Base-by-base conservation (phyloP, 2,329 filamentous ascomycete genomes). In the Thielaviopsis musarum region DNA sequence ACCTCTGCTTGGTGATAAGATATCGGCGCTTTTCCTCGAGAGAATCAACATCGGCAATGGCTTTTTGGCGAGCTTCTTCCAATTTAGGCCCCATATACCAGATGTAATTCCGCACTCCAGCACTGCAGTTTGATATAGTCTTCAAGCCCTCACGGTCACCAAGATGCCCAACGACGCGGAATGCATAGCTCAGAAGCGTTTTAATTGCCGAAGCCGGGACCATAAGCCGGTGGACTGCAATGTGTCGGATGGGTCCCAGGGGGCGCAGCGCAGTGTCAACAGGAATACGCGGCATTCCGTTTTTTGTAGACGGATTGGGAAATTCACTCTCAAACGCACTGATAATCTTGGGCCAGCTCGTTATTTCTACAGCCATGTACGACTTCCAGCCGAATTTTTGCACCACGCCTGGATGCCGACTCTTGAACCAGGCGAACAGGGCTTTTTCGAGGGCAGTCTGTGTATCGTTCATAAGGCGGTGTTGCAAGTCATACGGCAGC, bases 221-320 rank as follows among this genome's bases (percentile, higher is more conserved):
- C 3, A 54, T 53, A 38, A 59, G 52, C 15, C 60, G 41, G 22
- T 61, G 60, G 10, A 61, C 60, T 9, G 60, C 54, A 41, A 61
- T 61, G 21, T 61, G 57, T 10, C 60, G 60, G 9, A 61, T 55
- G 15, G 60, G 54, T 5, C 21, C 41, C 17, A 61, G 51, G 7
- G 60, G 57, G 3, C 49, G 45, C 6, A 61, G 38, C 1, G 56
- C 60, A 34, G 34, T 12, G 26, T 53, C 30, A 9, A 54, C 56
- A 12, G 57, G 48, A n/a, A 61, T 55, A 13, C 21, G 6, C 9
- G 19, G 17, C 17, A 52, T 30, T 15, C 21, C 41, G 2, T n/a
- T 28, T 26, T 26, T 48, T 4, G 60, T 56, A 10, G 17, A 45
- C 17, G 57, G 57, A 22, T 61, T 54, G 22, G 57, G 57, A 22